Conservation (phyloP, 78 protist genomes). For the Trichosphaerium sp. region DNA sequence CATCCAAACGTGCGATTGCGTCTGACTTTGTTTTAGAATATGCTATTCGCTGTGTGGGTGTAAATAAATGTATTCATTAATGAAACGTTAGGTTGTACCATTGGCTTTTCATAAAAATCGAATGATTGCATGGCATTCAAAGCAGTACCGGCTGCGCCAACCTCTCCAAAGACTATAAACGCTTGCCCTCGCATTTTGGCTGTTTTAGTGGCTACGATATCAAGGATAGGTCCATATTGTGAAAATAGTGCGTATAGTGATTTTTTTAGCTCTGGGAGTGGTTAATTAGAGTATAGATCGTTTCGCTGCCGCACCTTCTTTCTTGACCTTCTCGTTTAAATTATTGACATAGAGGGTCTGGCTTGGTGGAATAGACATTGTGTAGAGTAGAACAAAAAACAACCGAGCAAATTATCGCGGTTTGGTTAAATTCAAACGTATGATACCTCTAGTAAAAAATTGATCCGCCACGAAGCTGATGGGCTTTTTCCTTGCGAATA, state of each 20-base stretch:
- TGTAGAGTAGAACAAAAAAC: no score
- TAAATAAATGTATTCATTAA: neutral
- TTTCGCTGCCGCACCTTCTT: slow-evolving; percentile 28
- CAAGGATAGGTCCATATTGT: slow-evolving; percentile 60
- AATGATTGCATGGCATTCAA: slow-evolving; percentile 68
- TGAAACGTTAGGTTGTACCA: slow-evolving; percentile 20
- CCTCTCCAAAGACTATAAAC: slow-evolving; percentile 77
- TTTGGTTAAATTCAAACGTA: no score
- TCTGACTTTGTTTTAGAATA: slow-evolving; percentile 66
- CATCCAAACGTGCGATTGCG: slow-evolving; percentile 72
- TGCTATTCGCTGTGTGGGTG: slow-evolving; percentile 19
- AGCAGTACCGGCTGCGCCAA: slow-evolving; percentile 69
- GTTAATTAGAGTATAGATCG: neutral
- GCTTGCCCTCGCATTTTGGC: slow-evolving; percentile 91
- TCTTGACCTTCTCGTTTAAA: slow-evolving; percentile 66
- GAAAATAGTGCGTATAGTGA: slow-evolving; percentile 35
- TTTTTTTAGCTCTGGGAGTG: slow-evolving; percentile 24
- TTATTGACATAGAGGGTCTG: slow-evolving; percentile 85
- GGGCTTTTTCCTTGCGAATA: no score
- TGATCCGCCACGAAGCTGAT: no score
- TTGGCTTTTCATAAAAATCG: slow-evolving; percentile 68
- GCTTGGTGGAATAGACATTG: slow-evolving; percentile 43
- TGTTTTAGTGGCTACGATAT: slow-evolving; percentile 72
- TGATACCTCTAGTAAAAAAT: no score
- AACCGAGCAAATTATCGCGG: no score